A percentile compares a stretch with the other conserved stretches of the same genome.
Evolutionary conservation across 352 stramenopile species (phyloP).

Genomic region (Globisporangium irregulare): DNA sequence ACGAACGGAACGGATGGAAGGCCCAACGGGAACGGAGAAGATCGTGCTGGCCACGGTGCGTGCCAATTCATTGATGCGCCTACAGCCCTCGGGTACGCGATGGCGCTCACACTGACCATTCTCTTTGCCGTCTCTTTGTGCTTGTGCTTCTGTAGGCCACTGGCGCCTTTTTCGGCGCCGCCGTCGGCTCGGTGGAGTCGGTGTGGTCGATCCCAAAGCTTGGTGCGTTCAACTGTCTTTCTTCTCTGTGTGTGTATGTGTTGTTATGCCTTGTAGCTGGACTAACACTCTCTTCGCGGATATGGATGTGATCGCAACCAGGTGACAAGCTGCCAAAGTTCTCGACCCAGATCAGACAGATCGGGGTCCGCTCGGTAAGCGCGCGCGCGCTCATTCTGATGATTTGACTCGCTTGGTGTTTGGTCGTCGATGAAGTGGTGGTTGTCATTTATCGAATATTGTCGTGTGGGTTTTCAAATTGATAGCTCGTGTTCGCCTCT

Average conservation of each 20-base stretch:
- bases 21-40: slow-evolving; percentile 67
- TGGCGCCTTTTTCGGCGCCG: slow-evolving; percentile 75
- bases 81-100: too few species aligned
- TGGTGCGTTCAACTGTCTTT: slow-evolving; percentile 31
- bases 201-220: slow-evolving; percentile 88
- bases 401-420: background rate
- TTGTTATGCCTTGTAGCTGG: background rate
- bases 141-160: slow-evolving; percentile 36
- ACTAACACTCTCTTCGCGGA: background rate
- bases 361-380: slow-evolving; percentile 72
- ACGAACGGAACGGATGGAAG: slow-evolving; percentile 49
- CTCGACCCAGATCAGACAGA: slow-evolving; percentile 69
- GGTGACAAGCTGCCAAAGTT: slow-evolving; percentile 82
- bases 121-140: background rate
- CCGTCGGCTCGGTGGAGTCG: slow-evolving; percentile 74
- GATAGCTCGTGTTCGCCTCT: slow-evolving; percentile 68
- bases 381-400: background rate
- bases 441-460: background rate
- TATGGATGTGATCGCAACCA: slow-evolving; percentile 19
- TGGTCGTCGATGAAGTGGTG: background rate
- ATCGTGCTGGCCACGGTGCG: slow-evolving; percentile 70
- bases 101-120: background rate
- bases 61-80: background rate
- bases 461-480: background rate
- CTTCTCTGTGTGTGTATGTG: background rate